Evolutionary conservation across 106 monocot species (phyloP).

Genomic region (Dendrobium catenatum): DNA sequence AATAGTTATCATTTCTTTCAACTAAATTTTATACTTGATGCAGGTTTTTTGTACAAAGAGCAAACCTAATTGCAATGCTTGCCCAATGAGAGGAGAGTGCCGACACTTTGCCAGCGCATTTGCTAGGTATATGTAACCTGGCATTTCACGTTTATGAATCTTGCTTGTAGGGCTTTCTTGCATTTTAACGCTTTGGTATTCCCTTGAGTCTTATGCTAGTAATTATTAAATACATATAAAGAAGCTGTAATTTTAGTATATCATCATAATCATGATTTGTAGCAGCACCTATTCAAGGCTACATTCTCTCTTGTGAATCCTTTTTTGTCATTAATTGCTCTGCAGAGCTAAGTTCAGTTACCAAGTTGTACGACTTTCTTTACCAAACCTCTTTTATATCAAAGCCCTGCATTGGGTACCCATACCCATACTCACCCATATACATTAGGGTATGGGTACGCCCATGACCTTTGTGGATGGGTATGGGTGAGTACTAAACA

Average conservation of each 20-base stretch:
- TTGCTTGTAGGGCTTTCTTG: background rate
- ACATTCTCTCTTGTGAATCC: background rate
- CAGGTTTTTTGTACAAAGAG: conserved; percentile 85
- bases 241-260: background rate
- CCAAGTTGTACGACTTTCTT: background rate
- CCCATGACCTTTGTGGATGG: too few relatives aligned
- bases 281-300: background rate
- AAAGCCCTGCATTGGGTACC: too few relatives aligned
- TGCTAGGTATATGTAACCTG: conserved; percentile 38
- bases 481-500: too few relatives aligned
- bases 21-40: conserved; percentile 2
- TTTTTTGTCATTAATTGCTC: background rate
- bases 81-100: conserved; percentile 76
- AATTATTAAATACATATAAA: background rate
- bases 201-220: background rate
- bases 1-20: background rate
- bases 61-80: conserved; percentile 80
- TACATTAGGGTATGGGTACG: too few relatives aligned
- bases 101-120: conserved; percentile 81
- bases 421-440: too few relatives aligned
- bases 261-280: background rate
- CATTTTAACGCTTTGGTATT: background rate
- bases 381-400: background rate
- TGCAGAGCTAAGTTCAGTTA: too few relatives aligned
- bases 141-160: background rate